These are phyloP conservation scores for Pachysolen tannophilus DNA, from an alignment of 805 yeast species.

Conservation along the genomic window DNA sequence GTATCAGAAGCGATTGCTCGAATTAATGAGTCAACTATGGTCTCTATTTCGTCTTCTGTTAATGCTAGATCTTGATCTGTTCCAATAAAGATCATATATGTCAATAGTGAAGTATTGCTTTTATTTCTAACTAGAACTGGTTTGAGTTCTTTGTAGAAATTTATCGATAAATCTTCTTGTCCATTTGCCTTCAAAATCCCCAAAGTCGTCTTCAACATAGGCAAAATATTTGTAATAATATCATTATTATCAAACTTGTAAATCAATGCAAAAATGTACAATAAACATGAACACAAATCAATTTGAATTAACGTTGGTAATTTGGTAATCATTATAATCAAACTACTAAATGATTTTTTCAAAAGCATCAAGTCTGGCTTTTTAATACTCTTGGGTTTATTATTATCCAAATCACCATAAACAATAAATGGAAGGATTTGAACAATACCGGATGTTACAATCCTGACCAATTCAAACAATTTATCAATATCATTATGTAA, in stretches of 20 bases:
- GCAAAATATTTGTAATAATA: constrained; percentile 44
- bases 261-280: constrained; percentile 53
- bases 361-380: constrained; percentile 31
- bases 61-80: constrained; percentile 26
- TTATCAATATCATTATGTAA: constrained; percentile 61
- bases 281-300: constrained; percentile 66
- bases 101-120: constrained; percentile 30
- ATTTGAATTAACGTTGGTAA: constrained; percentile 62
- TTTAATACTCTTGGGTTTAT: constrained; percentile 15
- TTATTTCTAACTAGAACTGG: constrained; percentile 14
- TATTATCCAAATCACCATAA: constrained; percentile 29
- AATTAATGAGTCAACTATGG: constrained; percentile 25
- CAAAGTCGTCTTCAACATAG: constrained; percentile 39
- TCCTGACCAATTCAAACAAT: constrained; percentile 71
- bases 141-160: constrained; percentile 30
- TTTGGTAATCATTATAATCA: constrained; percentile 53
- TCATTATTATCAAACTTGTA: constrained; percentile 34
- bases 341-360: constrained; percentile 39
- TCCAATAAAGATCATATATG: constrained; percentile 36
- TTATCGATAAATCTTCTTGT: constrained; percentile 19
- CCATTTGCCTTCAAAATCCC: constrained; percentile 22
- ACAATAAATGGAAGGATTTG: constrained; percentile 52
- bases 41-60: constrained; percentile 27
- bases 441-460: constrained; percentile 57
- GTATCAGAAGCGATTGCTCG: constrained; percentile 26